phyloP scores from a whole-genome alignment of 805 yeast species.

The Candida succiphila region DNA sequence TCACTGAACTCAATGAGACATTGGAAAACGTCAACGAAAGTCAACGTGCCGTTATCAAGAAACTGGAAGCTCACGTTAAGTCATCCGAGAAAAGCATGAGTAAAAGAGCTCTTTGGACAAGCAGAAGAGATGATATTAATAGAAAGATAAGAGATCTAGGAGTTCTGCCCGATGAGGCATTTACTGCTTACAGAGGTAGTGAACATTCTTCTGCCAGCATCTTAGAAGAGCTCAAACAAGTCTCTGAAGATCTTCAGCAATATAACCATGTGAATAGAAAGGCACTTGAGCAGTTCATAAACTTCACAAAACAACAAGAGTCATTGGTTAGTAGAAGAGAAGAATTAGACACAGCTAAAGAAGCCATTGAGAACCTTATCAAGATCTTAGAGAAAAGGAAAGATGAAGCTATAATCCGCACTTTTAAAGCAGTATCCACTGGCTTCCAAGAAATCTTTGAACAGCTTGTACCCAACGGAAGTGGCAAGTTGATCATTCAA shows the following conservation, averaged over 20 bases:
- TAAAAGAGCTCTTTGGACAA: slow-evolving; percentile 46
- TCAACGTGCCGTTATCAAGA: slow-evolving; percentile 43
- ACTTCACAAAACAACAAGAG: slow-evolving; percentile 64
- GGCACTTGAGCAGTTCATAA: slow-evolving; percentile 75
- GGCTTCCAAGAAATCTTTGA: slow-evolving; percentile 71
- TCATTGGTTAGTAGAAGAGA: slow-evolving; percentile 53
- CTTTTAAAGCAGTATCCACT: slow-evolving; percentile 67
- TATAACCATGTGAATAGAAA: slow-evolving; percentile 79
- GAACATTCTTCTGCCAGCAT: slow-evolving; percentile 39
- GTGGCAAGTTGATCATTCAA: slow-evolving; percentile 64
- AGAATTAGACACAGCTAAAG: slow-evolving; percentile 62
- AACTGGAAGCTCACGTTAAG: slow-evolving; percentile 53
- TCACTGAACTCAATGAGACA: slow-evolving; percentile 24
- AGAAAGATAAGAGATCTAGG: slow-evolving; percentile 75
- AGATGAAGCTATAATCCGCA: slow-evolving; percentile 68
- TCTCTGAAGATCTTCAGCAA: slow-evolving; percentile 47
- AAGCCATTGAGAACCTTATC: slow-evolving; percentile 66
- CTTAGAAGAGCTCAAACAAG: slow-evolving; percentile 39
- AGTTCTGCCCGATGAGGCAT: slow-evolving; percentile 81
- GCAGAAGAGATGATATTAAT: slow-evolving; percentile 63
- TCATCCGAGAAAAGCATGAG: slow-evolving; percentile 55
- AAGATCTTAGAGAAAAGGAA: slow-evolving; percentile 65
- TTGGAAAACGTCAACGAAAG: slow-evolving; percentile 43
- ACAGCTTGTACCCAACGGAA: slow-evolving; percentile 74
- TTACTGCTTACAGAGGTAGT: slow-evolving; percentile 32